Base-by-base conservation (phyloP, 106 monocot genomes). In the Vanilla planifolia region DNA sequence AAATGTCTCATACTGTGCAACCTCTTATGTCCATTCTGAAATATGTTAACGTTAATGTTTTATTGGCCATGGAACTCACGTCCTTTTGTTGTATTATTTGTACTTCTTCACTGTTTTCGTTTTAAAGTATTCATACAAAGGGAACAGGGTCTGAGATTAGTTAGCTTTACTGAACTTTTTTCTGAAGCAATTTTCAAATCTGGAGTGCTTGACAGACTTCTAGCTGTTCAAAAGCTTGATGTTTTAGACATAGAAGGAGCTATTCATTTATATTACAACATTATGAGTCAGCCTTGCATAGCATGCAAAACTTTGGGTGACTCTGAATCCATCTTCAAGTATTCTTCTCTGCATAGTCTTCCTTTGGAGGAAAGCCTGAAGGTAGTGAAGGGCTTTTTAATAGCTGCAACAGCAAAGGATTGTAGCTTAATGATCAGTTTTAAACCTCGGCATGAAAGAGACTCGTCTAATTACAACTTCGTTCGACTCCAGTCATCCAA, bases 401-500 rank as follows among this genome's bases (percentile, higher is more conserved):
- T 84, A 46, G 68, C 84, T 68, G 72, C 86, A 13, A 90, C 90
- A 47, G 86, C 90, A 46, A 96, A 96, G 50, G 95, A 91, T 63
- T 91, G 84, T 60, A 91, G 90, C 68, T 70, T 91, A 26, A 86
- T 96, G 78, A 67, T 96, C 47, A 79, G 86, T 73, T 87, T 96
- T 77, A 84, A 78, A 46, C 86, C 72, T 25, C 60, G 35, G 35
- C 29, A 66, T 24, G 30, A 40, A 46, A 64, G 57, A 22, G 59
- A 39, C 7, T 9, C 2, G 17, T 53, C 69, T 56, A 60, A 67
- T 15, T 59, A 51, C 60, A 58, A 51, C 51, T 81, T 74, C 8
- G 21, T 96, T 21, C 46, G 37, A 67, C 83, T 96, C 28, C 51
- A 83, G 67, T 79, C 86, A 76, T 71, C 70, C 39, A 75, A 79